Conservation (phyloP, 345 rosid genomes). For the Eucalyptus brandiana region DNA sequence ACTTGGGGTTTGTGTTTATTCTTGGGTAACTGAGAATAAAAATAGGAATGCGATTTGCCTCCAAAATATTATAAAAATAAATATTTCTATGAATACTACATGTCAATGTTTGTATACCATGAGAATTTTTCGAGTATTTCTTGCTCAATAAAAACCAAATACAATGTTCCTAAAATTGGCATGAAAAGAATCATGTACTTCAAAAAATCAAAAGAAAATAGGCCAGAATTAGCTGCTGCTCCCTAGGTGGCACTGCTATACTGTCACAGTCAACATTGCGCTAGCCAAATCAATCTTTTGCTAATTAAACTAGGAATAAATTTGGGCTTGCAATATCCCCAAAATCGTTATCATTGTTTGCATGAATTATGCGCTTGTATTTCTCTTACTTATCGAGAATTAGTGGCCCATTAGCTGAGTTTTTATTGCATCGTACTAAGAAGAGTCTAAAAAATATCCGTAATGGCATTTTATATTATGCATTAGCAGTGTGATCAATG, state of each 20-base stretch:
- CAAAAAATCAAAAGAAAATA: not conserved
- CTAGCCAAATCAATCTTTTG: not conserved
- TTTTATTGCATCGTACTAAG: not conserved
- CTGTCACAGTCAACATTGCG: not conserved
- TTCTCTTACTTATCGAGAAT: not conserved
- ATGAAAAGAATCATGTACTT: not conserved
- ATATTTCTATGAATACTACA: not conserved
- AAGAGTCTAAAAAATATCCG: not conserved
- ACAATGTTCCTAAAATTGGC: not conserved
- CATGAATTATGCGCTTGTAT: not conserved
- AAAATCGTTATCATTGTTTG: not conserved
- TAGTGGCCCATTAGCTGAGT: not conserved
- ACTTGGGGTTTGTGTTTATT: not conserved
- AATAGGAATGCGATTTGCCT: not conserved
- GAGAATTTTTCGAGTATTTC: not conserved
- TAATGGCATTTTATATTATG: not conserved
- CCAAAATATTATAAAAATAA: not conserved
- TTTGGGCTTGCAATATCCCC: not conserved
- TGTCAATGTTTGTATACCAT: not conserved
- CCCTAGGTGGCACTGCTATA: not conserved
- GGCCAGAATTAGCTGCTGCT: not conserved
- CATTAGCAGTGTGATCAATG: not conserved
- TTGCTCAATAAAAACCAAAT: not conserved
- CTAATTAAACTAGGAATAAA: not conserved
- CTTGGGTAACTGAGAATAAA: not conserved